phyloP scores from a whole-genome alignment of 345 rosid genomes.

The Adansonia digitata region DNA sequence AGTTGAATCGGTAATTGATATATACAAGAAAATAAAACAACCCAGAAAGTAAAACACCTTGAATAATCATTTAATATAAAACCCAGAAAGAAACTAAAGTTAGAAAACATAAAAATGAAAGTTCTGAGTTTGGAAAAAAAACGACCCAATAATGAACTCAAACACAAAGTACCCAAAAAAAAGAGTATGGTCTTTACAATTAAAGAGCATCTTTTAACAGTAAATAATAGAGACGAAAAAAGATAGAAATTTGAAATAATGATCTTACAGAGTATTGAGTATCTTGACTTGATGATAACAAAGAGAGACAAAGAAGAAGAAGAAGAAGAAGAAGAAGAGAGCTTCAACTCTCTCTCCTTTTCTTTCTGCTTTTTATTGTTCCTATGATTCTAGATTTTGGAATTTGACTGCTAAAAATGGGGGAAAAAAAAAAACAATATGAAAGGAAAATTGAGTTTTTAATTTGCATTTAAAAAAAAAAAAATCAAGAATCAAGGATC shows the following conservation, averaged over 20 bases:
- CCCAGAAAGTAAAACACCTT: background rate
- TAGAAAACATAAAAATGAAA: background rate
- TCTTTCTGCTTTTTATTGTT: background rate
- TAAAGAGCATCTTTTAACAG: background rate
- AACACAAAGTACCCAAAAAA: background rate
- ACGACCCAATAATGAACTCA: background rate
- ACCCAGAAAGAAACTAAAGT: background rate
- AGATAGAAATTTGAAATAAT: background rate
- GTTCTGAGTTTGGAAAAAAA: background rate
- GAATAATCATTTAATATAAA: background rate
- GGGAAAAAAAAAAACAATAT: background rate
- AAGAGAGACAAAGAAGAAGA: too few relatives aligned
- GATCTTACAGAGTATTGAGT: slow-evolving; percentile 9
- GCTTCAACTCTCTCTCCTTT: too few relatives aligned
- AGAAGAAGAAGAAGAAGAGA: too few relatives aligned
- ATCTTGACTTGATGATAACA: background rate
- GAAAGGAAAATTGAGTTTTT: background rate
- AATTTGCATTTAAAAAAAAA: background rate
- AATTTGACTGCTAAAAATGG: background rate
- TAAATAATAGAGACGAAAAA: background rate
- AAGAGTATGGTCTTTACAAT: background rate
- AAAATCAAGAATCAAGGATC: too few relatives aligned
- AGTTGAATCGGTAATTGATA: background rate
- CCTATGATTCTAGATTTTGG: background rate
- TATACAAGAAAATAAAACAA: background rate